These are phyloP conservation scores for Carex pumila DNA, from an alignment of 176 grass and related monocot genomes.

Conservation along the genomic window DNA sequence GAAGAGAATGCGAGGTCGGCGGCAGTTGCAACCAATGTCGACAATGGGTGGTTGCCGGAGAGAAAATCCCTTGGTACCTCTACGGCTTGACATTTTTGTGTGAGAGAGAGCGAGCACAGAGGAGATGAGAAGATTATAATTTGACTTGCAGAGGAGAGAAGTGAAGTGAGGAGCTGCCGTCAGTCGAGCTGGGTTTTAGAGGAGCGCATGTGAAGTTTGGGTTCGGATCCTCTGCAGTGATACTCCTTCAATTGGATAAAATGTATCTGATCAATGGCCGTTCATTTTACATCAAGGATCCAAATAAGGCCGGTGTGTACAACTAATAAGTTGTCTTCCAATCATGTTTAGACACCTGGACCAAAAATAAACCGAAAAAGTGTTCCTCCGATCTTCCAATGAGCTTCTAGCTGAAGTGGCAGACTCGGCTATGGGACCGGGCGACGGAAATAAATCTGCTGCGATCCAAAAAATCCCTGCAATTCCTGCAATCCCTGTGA, in stretches of 20 bases:
- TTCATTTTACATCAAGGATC: background rate
- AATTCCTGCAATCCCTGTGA: too few relatives aligned
- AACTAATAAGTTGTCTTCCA: background rate
- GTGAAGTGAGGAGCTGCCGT: background rate
- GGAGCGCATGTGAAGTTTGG: slow-evolving; percentile 27
- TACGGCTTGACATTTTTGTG: slow-evolving; percentile 35
- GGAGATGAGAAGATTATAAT: background rate
- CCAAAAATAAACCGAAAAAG: background rate
- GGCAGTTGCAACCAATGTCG: slow-evolving; percentile 94
- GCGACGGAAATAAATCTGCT: too few relatives aligned
- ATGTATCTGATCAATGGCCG: background rate
- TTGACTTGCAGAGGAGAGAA: background rate
- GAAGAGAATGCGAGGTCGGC: slow-evolving; percentile 57
- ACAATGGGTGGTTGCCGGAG: slow-evolving; percentile 74
- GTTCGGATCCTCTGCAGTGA: background rate
- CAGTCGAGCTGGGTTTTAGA: slow-evolving; percentile 23
- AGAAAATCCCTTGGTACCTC: slow-evolving; percentile 34
- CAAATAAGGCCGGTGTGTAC: background rate
- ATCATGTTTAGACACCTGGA: background rate
- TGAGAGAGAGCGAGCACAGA: background rate
- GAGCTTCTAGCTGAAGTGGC: background rate
- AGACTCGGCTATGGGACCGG: background rate
- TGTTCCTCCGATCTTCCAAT: too few relatives aligned
- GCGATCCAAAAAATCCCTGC: too few relatives aligned
- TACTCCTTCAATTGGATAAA: too few relatives aligned